Conservation (phyloP, 805 yeast genomes). For the Candida dajiaensis region DNA sequence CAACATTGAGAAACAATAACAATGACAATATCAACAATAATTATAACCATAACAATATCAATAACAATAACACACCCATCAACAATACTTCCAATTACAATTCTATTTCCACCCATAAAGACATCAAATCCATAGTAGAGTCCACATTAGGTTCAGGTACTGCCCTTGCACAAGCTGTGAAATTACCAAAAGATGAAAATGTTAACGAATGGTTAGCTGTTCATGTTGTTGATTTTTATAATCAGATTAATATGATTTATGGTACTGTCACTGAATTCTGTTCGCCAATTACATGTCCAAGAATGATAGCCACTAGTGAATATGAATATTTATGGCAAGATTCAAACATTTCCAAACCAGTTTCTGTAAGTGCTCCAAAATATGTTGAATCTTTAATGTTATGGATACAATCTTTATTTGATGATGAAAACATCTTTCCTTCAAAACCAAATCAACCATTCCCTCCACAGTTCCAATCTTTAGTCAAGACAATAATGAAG, state of each 20-base stretch:
- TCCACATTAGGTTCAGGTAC: slow-evolving; percentile 92
- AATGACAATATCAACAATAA: too few species aligned
- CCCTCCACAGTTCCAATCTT: slow-evolving; percentile 72
- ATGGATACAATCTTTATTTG: slow-evolving; percentile 92
- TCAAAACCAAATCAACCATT: slow-evolving; percentile 87
- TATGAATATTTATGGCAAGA: slow-evolving; percentile 98
- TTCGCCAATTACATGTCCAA: slow-evolving; percentile 89
- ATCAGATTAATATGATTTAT: slow-evolving; percentile 93
- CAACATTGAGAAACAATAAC: slow-evolving; percentile 8
- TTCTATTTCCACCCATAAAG: slow-evolving; percentile 54
- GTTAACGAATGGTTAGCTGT: slow-evolving; percentile 94
- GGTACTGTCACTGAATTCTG: slow-evolving; percentile 96
- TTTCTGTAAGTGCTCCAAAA: slow-evolving; percentile 88
- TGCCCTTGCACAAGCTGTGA: slow-evolving; percentile 87
- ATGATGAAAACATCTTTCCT: slow-evolving; percentile 88
- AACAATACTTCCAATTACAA: slow-evolving; percentile 19
- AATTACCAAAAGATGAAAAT: slow-evolving; percentile 89
- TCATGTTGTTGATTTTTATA: slow-evolving; percentile 95
- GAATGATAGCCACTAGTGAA: slow-evolving; percentile 97
- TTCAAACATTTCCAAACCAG: slow-evolving; percentile 60
- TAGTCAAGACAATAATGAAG: slow-evolving; percentile 83
- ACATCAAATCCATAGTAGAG: slow-evolving; percentile 84
- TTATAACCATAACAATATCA: too few species aligned
- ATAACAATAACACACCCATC: slow-evolving; percentile 15
- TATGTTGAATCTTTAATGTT: slow-evolving; percentile 90